These are phyloP conservation scores for Clitopilus hobsonii DNA, from an alignment of 768 basidiomycete genomes.

Conservation along the genomic window DNA sequence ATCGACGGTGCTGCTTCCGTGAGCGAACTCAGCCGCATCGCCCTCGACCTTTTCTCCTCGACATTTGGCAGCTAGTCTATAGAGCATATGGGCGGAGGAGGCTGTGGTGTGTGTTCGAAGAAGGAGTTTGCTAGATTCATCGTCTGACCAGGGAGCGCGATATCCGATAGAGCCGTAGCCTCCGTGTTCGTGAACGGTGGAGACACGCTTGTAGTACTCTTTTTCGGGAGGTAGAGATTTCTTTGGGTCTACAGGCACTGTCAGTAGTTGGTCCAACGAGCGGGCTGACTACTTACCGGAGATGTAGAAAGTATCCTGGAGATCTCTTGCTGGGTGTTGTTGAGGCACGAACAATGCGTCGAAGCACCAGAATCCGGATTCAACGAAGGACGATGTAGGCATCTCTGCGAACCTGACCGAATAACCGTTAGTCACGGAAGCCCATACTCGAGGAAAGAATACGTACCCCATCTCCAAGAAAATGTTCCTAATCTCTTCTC, in stretches of 20 bases:
- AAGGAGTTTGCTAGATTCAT: conserved; percentile 88
- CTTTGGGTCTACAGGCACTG: conserved; percentile 58
- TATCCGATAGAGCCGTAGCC: conserved; percentile 94
- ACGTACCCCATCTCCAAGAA: conserved; percentile 99
- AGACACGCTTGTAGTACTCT: conserved; percentile 83
- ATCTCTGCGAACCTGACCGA: conserved; percentile 87
- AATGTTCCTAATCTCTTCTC: conserved; percentile 95
- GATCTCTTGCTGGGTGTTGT: conserved; percentile 95
- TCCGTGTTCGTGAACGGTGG: conserved; percentile 79
- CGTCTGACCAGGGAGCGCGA: conserved; percentile 91
- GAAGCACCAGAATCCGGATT: conserved; percentile 99
- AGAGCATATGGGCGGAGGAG: conserved; percentile 90
- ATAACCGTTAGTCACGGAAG: too few relatives aligned
- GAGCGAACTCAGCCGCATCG: conserved; percentile 36
- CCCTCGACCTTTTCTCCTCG: conserved; percentile 50
- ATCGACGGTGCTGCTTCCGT: conserved; percentile 27
- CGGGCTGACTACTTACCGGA: conserved; percentile 54
- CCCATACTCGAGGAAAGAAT: too few relatives aligned
- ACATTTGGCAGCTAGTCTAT: conserved; percentile 84
- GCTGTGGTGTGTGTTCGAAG: conserved; percentile 97
- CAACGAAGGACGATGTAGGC: conserved; percentile 94
- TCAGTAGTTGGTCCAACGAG: neutral
- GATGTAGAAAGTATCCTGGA: conserved; percentile 98
- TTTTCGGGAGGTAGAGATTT: conserved; percentile 68
- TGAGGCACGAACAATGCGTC: conserved; percentile 98